Percentiles rank a stretch among this genome's conserved stretches.
These are phyloP conservation scores for Komagataella kurtzmanii DNA, from an alignment of 805 yeast genomes.

Conservation along the genomic window DNA sequence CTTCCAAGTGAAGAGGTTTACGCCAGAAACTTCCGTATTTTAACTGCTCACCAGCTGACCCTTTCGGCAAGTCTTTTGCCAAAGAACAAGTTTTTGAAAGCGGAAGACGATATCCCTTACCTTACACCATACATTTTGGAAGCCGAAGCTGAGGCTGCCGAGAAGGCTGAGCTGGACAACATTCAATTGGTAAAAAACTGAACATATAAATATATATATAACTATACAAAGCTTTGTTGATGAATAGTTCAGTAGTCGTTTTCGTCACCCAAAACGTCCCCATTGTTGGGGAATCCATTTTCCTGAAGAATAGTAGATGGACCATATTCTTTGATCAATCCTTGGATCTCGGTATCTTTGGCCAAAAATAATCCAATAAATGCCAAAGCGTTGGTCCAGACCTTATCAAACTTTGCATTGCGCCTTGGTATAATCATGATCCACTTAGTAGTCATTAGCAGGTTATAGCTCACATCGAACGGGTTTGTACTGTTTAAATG, in stretches of 20 bases:
- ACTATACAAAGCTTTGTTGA: neutral
- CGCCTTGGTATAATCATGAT: conserved; percentile 80
- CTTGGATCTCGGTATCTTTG: conserved; percentile 44
- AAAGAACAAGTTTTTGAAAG: conserved; percentile 58
- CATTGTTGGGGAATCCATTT: conserved; percentile 54
- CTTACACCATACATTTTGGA: conserved; percentile 82
- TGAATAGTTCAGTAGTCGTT: conserved; percentile 35
- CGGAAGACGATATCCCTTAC: conserved; percentile 74
- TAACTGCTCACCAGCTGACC: conserved; percentile 84
- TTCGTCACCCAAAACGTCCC: conserved; percentile 44
- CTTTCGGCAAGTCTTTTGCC: conserved; percentile 81
- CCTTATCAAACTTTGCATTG: conserved; percentile 32
- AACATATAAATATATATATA: neutral
- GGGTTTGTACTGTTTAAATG: conserved; percentile 14
- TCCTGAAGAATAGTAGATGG: conserved; percentile 40
- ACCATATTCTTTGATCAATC: conserved; percentile 32
- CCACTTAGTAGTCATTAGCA: conserved; percentile 72
- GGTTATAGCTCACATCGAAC: conserved; percentile 54
- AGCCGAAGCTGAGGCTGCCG: conserved; percentile 85
- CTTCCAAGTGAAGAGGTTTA: conserved; percentile 74
- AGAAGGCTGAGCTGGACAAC: conserved; percentile 83
- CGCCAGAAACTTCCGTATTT: conserved; percentile 84
- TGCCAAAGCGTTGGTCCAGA: conserved; percentile 74
- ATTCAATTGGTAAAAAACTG: conserved; percentile 23
- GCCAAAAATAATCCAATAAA: conserved; percentile 68